Evolutionary conservation across 2,329 filamentous ascomycete species (phyloP), one percentile per base, ranked within the genome.

Genomic region (Trichocomaceae sp.): DNA sequence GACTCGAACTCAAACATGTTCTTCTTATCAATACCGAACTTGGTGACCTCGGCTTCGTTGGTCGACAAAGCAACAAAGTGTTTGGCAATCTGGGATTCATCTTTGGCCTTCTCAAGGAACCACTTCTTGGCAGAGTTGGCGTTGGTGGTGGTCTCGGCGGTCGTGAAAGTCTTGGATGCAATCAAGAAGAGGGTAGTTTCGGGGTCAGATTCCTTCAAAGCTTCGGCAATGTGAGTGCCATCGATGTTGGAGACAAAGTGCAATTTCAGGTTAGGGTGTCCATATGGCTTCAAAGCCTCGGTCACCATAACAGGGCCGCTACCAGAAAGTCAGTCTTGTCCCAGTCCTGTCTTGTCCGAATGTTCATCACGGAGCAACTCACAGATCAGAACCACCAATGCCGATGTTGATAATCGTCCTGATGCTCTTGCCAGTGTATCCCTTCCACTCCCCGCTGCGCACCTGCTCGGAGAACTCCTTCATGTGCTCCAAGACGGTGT

Each of bases 201-300:
- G 48, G 92, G 92, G 73, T 99, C 85, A 8, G 92, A 95, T 66
- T 85, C 77, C 69, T 84, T 86, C 58, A 97, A 83, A 50, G 93
- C 91, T 78, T 99, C 93, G 47, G 90, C 88, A 72, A 97, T 90
- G 79, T 99, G 93, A 54, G 93, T 99, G 63, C 93, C 93, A 71
- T 99, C 93, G 70, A 99, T 97, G 82, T 99, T 99, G 78, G 92
- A 97, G 64, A 99, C 93, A 67, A 99, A 99, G 82, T 97, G 92
- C 46, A 97, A 83, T 61, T 85, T 96, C 78, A 90, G 83, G 74
- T 87, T 85, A 58, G 85, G 83, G 71, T 90, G 86, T 48, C 89
- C 88, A 73, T 99, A 99, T 69, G 90, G 82, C 82, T 96, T 97
- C 66, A 99, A 83, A 46, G 93, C 91, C 77, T 99, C 93, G 41